These are phyloP conservation scores for Lipomyces yamanashiensis DNA, from an alignment of 805 yeast species.

Conservation along the genomic window DNA sequence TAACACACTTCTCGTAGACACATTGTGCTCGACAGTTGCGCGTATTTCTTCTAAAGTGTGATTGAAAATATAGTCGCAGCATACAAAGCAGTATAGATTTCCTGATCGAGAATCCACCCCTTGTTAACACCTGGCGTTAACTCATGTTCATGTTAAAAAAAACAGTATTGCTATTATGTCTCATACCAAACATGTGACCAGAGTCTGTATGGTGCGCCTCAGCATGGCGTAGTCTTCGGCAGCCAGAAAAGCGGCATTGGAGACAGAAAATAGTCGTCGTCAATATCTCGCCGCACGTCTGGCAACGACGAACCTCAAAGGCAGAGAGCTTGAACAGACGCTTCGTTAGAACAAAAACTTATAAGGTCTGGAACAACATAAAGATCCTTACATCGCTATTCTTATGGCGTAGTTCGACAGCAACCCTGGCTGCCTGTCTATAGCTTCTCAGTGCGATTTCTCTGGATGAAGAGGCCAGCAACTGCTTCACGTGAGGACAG, in stretches of 20 bases:
- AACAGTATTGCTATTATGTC: not conserved
- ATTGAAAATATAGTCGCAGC: slow-evolving; percentile 73
- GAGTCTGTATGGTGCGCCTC: slow-evolving; percentile 34
- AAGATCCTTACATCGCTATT: slow-evolving; percentile 14
- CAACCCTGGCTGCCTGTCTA: slow-evolving; percentile 34
- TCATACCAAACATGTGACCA: slow-evolving; percentile 39
- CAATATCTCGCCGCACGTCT: slow-evolving; percentile 34
- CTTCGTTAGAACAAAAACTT: not conserved
- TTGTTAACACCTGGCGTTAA: slow-evolving; percentile 43
- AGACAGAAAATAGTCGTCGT: slow-evolving; percentile 38
- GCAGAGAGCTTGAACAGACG: slow-evolving; percentile 15
- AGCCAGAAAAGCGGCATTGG: slow-evolving; percentile 38
- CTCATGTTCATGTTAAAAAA: not conserved
- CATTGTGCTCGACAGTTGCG: not conserved
- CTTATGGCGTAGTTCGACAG: slow-evolving; percentile 23
- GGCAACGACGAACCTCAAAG: slow-evolving; percentile 31
- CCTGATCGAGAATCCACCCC: slow-evolving; percentile 74
- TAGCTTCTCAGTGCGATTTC: slow-evolving; percentile 38
- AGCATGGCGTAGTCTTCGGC: slow-evolving; percentile 33
- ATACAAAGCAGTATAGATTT: slow-evolving; percentile 75
- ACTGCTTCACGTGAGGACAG: slow-evolving; percentile 35
- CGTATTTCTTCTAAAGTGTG: slow-evolving; percentile 56
- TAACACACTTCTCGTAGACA: not conserved
- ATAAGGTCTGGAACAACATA: not conserved
- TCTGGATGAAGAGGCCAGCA: slow-evolving; percentile 35